These are phyloP conservation scores for Tetrahymena malaccensis DNA, from an alignment of 73 alveolate species.

Conservation along the genomic window DNA sequence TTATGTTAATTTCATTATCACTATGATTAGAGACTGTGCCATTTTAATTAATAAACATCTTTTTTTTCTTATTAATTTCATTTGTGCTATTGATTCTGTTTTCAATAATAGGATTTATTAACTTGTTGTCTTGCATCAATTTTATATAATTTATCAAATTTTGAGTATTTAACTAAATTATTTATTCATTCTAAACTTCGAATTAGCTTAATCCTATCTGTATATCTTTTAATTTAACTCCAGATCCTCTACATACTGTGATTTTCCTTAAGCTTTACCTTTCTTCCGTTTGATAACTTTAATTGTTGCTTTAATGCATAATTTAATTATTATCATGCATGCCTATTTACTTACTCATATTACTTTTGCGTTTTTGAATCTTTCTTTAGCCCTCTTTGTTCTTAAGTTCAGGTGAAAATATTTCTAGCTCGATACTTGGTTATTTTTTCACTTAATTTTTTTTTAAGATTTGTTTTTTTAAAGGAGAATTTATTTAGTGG, in stretches of 20 bases:
- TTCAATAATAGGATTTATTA: neutral
- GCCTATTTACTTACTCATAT: neutral
- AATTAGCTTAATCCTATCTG: neutral
- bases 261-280: neutral
- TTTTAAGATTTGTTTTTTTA: neutral
- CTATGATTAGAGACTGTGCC: neutral
- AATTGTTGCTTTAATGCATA: neutral
- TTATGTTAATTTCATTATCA: neutral
- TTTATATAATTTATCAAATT: neutral
- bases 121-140: neutral
- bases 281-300: neutral
- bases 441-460: neutral
- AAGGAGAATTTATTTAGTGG: neutral
- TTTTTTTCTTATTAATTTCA: neutral
- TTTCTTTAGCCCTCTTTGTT: neutral
- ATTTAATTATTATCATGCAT: neutral
- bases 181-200: neutral
- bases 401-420: neutral
- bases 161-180: neutral
- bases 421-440: neutral
- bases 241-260: neutral
- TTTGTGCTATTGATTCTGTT: neutral
- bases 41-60: neutral
- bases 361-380: neutral
- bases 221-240: neutral